Base-by-base conservation (phyloP, 1,139 yeast genomes). In the Scheffersomyces titani region DNA sequence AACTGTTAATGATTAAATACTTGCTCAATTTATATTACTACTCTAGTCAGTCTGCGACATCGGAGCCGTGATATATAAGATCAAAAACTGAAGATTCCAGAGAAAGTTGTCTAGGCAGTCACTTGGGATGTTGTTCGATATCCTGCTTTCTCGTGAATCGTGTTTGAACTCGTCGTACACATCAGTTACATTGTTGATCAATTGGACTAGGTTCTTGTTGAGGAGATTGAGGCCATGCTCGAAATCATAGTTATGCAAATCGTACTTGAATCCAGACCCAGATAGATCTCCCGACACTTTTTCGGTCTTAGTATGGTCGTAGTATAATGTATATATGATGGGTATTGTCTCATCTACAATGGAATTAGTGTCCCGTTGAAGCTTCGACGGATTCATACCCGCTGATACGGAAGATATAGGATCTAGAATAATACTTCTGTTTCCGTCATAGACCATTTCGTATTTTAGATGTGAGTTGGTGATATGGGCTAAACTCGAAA, bases 41-140 rank as follows among this genome's bases (percentile, higher is more conserved):
- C 48, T 19, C 22, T 20, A 11, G 18, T 19, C 21, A 7, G 50
- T 20, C 16, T 30, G 40, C 7, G 44, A 20, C 19, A 49, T 18
- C 19, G 68, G 68, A 3, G 75, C 82, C 3, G 82, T 78, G 51
- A 79, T 63, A 56, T 72, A 76, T 48, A 80, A 64, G 20, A 75
- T 58, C 44, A 79, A 59, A 57, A 75, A 79, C 56, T 78, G 75
- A 45, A 80, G 61, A 54, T 72, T 76, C 84, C 84, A 80, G 57
- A 78, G 64, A 52, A 78, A 70, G 58, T 78, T 78, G 62, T 78
- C 83, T 19, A 71, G 61, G 59, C 80, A 75, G 54, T 80, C 83
- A 3, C 69, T 61, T 0, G 83, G 83, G 11, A 78, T 67, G 50
- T 66, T 68, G 56, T 65, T 62, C 55, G 61, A 53, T 57, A 59